Conservation (phyloP, 2,329 filamentous ascomycete species). For the Coniochaeta pulveracea region DNA sequence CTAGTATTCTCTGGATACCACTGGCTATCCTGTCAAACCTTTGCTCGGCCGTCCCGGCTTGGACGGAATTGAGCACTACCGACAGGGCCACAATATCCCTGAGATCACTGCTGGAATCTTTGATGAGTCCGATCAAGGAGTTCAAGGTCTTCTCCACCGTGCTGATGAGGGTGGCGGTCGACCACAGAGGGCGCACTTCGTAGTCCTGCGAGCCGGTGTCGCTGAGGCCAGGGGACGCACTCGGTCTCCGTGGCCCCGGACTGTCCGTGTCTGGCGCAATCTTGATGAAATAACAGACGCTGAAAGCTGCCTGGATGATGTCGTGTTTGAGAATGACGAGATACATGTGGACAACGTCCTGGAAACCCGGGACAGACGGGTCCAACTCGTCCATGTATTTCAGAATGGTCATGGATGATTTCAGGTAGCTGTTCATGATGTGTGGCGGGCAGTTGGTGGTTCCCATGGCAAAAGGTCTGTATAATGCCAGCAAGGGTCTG, state of each 20-base stretch:
- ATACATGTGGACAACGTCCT: slow-evolving; percentile 38
- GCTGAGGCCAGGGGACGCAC: background rate
- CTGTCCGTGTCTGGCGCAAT: slow-evolving; percentile 13
- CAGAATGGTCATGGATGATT: slow-evolving; percentile 43
- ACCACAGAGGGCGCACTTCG: slow-evolving; percentile 19
- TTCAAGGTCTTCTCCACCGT: slow-evolving; percentile 37
- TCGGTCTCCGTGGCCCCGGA: background rate
- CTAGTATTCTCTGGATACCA: slow-evolving; percentile 29
- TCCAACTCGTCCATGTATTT: slow-evolving; percentile 44
- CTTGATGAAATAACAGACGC: slow-evolving; percentile 43
- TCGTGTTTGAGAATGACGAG: slow-evolving; percentile 41
- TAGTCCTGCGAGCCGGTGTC: background rate
- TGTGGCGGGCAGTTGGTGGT: slow-evolving; percentile 35
- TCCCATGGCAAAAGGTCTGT: slow-evolving; percentile 43
- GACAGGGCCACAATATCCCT: slow-evolving; percentile 38
- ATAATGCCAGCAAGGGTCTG: slow-evolving; percentile 38
- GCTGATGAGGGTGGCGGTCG: slow-evolving; percentile 25
- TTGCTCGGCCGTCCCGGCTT: slow-evolving; percentile 24
- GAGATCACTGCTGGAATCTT: slow-evolving; percentile 36
- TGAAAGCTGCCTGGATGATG: slow-evolving; percentile 42
- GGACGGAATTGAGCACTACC: slow-evolving; percentile 34
- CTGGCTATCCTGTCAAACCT: slow-evolving; percentile 28
- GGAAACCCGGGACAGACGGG: slow-evolving; percentile 30
- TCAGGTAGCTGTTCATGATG: slow-evolving; percentile 39
- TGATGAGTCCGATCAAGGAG: slow-evolving; percentile 26